Evolutionary conservation across 1,284 basidiomycete species (phyloP).

Genomic region (Taiwanofungus camphoratus): DNA sequence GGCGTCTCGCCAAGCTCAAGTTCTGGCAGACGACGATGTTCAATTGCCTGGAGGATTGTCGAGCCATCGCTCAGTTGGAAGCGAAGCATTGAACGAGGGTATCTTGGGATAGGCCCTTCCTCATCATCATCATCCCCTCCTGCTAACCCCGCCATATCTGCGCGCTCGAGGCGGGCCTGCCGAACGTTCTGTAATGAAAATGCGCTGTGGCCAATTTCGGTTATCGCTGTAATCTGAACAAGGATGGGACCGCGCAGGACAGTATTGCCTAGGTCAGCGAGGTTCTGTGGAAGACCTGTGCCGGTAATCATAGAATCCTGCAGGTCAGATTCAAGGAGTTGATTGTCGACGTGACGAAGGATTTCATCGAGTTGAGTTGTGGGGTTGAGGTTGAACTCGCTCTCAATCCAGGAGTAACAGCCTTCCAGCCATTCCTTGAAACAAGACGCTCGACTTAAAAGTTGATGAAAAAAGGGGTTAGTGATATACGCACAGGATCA

Average conservation of each 20-base stretch:
- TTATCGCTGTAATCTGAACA: slow-evolving; percentile 67
- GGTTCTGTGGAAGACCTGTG: slow-evolving; percentile 55
- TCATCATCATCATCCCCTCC: slow-evolving; percentile 51
- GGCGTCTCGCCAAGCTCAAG: slow-evolving; percentile 61
- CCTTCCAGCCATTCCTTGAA: slow-evolving; percentile 65
- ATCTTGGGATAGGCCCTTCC: slow-evolving; percentile 68
- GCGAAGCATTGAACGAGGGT: slow-evolving; percentile 63
- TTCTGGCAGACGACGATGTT: slow-evolving; percentile 54
- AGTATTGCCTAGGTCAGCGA: slow-evolving; percentile 31
- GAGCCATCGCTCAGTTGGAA: slow-evolving; percentile 65
- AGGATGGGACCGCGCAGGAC: slow-evolving; percentile 42
- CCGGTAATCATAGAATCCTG: slow-evolving; percentile 59
- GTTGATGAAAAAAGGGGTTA: background rate
- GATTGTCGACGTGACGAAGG: slow-evolving; percentile 47
- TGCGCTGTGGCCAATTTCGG: slow-evolving; percentile 70
- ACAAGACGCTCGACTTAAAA: background rate
- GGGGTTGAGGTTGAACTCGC: slow-evolving; percentile 43
- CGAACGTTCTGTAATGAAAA: slow-evolving; percentile 60
- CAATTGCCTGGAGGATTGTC: slow-evolving; percentile 58
- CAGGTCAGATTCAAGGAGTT: slow-evolving; percentile 68
- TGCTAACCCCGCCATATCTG: slow-evolving; percentile 39
- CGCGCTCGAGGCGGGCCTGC: slow-evolving; percentile 56
- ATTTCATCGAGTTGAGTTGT: slow-evolving; percentile 41
- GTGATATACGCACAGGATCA: slow-evolving; percentile 40
- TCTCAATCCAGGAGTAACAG: slow-evolving; percentile 59